Evolutionary conservation across 495 filamentous ascomycete genomes (phyloP), one percentile per base, ranked within the genome.

Genomic region (Xylaria sp.): DNA sequence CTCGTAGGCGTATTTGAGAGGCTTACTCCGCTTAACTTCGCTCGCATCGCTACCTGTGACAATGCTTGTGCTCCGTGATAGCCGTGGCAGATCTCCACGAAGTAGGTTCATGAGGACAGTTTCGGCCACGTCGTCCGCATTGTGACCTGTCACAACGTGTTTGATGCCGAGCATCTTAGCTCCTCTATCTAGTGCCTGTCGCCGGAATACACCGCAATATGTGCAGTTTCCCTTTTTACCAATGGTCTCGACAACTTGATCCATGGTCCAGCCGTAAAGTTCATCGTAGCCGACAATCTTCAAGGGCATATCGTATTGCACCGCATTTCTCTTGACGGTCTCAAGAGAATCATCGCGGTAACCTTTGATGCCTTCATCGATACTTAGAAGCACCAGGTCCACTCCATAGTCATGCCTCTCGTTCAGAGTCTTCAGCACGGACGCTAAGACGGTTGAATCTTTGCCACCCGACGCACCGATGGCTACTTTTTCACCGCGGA

Each of bases 161-260:
- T 89, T 90, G 76, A 99, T 97, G 0, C 90, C 93, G 71, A 99
- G 82, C 73, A 90, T 90, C 74, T 93, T 93, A 1, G 97, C 95
- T 35, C 96, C 96, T 8, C 96, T 89, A 80, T 99, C 96, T 48
- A 99, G 85, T 15, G 96, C 96, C 84, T 99, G 96, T 58, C 96
- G 88, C 15, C 96, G 88, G 76, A 99, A 99, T 41, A 99, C 96
- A 5, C 96, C 96, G 76, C 96, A 99, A 79, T 98, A 98, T 40
- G 96, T 99, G 85, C 96, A 99, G 81, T 98, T 99, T 46, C 97
- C 97, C 82, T 97, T 98, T 81, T 98, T 98, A 33, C 97, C 97
- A 62, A 98, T 92, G 68, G 96, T 93, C 75, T 91, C 90, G 3
- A 99, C 96, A 15, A 99, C 96, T 74, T 98, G 92, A 80, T 99